Base-by-base conservation (phyloP, 768 basidiomycete species). In the Roridomyces roridus region DNA sequence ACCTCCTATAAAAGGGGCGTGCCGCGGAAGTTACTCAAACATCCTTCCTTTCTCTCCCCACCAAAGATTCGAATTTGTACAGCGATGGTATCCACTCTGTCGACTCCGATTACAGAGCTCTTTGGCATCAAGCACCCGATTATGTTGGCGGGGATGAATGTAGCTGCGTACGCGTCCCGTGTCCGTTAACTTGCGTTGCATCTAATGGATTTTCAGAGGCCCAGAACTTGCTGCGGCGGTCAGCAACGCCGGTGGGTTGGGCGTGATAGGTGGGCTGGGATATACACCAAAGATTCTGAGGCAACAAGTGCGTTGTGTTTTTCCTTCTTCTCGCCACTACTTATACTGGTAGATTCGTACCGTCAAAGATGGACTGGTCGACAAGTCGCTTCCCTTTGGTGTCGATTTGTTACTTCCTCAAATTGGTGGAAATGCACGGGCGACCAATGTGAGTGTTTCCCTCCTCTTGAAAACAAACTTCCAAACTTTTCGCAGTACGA, bases 151-250 rank as follows among this genome's bases (percentile, higher is more conserved):
- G 94, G 76, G 25, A 78, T 77, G 77, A 75, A 78, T 57, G 73
- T 77, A n/a, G 74, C 73, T 60, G 80, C 80, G 53, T 79, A 78
- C 7, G 78, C 28, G 42, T 40, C 36, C 36, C 34, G 2, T 20
- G 34, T 28, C 18, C 82, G 14, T 34, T 3, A 20, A 11, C 14
- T 17, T 37, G 8, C 5, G 10, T 5, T 39, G 12, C 14, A 36
- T 29, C 23, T 44, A 23, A 17, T n/a, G n/a, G n/a, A n/a, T 15
- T 28, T 15, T 50, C 59, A 9, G 31, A 34, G 86, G 57, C 29
- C 58, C 94, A 18, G 92, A 95, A 72, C 85, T 96, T 28, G 94
- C 94, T 21, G 95, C 95, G 36, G 94, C 92, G 25, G 95, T 96
- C 53, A 94, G 92, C 45, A 97, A 96, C 66, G 95, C 94, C 21